Evolutionary conservation across 2,329 filamentous ascomycete genomes (phyloP), one percentile per base, ranked within the genome.

Genomic region (Trematosphaeria pertusa): DNA sequence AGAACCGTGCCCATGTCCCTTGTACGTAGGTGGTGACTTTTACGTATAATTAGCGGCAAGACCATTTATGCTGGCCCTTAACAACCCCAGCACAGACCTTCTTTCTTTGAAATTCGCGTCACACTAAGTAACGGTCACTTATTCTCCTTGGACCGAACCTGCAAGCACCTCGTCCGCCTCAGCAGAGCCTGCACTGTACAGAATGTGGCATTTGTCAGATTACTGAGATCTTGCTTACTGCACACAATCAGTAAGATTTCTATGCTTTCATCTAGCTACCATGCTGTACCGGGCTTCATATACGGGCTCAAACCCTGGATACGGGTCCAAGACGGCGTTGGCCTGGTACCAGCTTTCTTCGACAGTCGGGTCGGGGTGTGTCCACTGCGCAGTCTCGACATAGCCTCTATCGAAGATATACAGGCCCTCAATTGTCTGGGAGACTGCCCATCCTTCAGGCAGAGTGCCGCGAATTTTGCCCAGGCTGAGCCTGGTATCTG

Each of bases 221-320:
- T n/a, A n/a, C n/a, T n/a, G n/a, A n/a, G n/a, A n/a, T n/a, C n/a
- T n/a, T n/a, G n/a, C n/a, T n/a, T n/a, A n/a, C n/a, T n/a, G n/a
- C n/a, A n/a, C n/a, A n/a, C n/a, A n/a, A 32, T 30, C 14, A 40
- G 17, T 5, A 21, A 18, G 20, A 12, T 4, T 24, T 33, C 5
- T 1, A 18, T 26, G 28, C 1, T 4, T n/a, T n/a, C n/a, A n/a
- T n/a, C n/a, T n/a, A n/a, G n/a, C 4, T 21, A 28, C 17, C 7
- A 35, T 17, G 4, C 7, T 32, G 2, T 18, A 44, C 34, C 32
- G 3, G 38, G 26, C 36, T 45, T 45, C 43, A 39, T 38, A 34
- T 1, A 10, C 7, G 19, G 43, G 35, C 11, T 45, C 18, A 21
- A 34, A 45, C 9, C 14, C 19, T n/a, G 43, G 28, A 14, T 33